phyloP scores from a whole-genome alignment of 2,329 filamentous ascomycete genomes.

The Pestalotiopsis sp. region DNA sequence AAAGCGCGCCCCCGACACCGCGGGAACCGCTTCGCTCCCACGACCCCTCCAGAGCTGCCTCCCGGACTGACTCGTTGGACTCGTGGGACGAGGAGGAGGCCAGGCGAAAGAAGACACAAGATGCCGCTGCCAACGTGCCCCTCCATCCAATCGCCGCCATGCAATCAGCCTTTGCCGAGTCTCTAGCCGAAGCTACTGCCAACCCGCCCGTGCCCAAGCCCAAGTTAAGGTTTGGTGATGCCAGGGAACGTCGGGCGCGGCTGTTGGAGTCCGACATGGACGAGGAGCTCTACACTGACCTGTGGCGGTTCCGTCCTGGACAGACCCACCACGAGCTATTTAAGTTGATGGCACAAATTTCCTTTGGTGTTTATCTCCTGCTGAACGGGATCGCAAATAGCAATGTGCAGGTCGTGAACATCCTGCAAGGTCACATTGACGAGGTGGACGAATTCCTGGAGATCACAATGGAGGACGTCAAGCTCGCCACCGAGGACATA shows the following conservation, averaged over 20 bases:
- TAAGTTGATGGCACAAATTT: slow-evolving; percentile 90
- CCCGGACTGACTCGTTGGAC: slow-evolving; percentile 15
- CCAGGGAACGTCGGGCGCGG: slow-evolving; percentile 64
- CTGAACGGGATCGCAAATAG: slow-evolving; percentile 86
- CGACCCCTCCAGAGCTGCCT: slow-evolving; percentile 20
- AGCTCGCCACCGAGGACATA: slow-evolving; percentile 78
- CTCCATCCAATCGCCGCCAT: slow-evolving; percentile 74
- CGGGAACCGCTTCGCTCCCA: slow-evolving; percentile 21
- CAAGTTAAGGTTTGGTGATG: slow-evolving; percentile 56
- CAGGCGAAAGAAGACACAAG: slow-evolving; percentile 32
- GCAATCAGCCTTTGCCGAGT: slow-evolving; percentile 84
- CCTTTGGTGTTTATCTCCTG: slow-evolving; percentile 89
- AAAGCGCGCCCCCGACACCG: slow-evolving; percentile 14
- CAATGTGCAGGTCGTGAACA: slow-evolving; percentile 83
- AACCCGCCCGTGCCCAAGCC: slow-evolving; percentile 50
- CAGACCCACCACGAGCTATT: slow-evolving; percentile 85
- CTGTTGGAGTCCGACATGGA: slow-evolving; percentile 71
- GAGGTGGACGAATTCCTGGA: slow-evolving; percentile 93
- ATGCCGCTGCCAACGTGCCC: slow-evolving; percentile 39
- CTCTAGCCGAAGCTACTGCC: slow-evolving; percentile 71
- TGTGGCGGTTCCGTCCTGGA: slow-evolving; percentile 76
- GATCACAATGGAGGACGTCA: slow-evolving; percentile 82
- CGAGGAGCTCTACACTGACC: slow-evolving; percentile 70
- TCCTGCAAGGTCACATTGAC: slow-evolving; percentile 89
- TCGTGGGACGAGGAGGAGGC: slow-evolving; percentile 22